Conservation (phyloP, 2,329 filamentous ascomycete genomes). For the Paecilomyces niveus region DNA sequence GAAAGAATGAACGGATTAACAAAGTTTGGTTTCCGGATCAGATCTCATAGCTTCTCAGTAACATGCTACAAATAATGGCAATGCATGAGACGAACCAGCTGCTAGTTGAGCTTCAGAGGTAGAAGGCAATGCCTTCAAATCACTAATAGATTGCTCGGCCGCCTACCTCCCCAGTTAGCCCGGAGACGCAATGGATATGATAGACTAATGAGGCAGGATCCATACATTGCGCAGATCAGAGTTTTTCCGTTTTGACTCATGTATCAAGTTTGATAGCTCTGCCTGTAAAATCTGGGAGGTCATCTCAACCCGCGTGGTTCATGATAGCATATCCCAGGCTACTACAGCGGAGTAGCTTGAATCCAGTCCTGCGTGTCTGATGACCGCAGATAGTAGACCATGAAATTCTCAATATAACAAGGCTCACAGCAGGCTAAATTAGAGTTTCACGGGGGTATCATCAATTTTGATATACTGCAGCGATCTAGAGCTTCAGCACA, state of each 20-base stretch:
- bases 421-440: neutral
- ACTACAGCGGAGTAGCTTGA: slow-evolving; percentile 3
- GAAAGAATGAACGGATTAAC: slow-evolving; percentile 91
- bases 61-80: slow-evolving; percentile 1
- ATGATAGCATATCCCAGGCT: slow-evolving; percentile 24
- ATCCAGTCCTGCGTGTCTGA: neutral
- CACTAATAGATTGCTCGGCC: slow-evolving; percentile 86
- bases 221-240: slow-evolving; percentile 69
- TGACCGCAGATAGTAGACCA: neutral
- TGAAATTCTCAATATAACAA: neutral
- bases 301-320: slow-evolving; percentile 51
- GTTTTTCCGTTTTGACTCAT: slow-evolving; percentile 94
- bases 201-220: slow-evolving; percentile 8
- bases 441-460: neutral
- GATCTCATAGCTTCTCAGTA: slow-evolving; percentile 52
- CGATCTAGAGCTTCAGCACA: neutral
- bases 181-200: slow-evolving; percentile 1
- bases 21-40: slow-evolving; percentile 74
- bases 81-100: slow-evolving; percentile 47
- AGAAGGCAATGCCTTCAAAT: slow-evolving; percentile 68
- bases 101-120: slow-evolving; percentile 70
- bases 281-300: slow-evolving; percentile 82
- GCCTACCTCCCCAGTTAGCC: slow-evolving; percentile 49
- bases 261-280: slow-evolving; percentile 83
- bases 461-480: neutral